phyloP scores from a whole-genome alignment of 148 eudicot species.

The Silene conica region DNA sequence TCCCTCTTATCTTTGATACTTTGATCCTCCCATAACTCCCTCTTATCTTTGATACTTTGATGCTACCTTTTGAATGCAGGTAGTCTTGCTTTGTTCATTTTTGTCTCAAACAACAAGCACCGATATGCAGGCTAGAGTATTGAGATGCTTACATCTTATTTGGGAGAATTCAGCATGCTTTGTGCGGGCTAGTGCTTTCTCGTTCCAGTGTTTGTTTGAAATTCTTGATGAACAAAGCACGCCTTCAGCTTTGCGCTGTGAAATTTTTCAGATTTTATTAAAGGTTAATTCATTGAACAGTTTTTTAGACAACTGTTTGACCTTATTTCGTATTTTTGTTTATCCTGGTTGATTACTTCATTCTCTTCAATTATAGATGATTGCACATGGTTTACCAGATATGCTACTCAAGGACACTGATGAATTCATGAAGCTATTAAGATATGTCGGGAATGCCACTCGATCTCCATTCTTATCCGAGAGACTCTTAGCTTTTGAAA shows the following conservation, averaged over 20 bases:
- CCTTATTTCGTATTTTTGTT: slow-evolving; percentile 7
- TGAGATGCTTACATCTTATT: slow-evolving; percentile 51
- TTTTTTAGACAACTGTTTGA: not conserved
- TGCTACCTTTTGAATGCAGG: slow-evolving; percentile 19
- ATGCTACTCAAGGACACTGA: slow-evolving; percentile 31
- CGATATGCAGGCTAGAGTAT: slow-evolving; percentile 43
- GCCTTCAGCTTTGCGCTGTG: slow-evolving; percentile 47
- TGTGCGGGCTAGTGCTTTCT: slow-evolving; percentile 31
- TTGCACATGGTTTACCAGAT: slow-evolving; percentile 32
- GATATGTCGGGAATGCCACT: slow-evolving; percentile 33
- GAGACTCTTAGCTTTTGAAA: slow-evolving; percentile 48
- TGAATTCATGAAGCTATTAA: slow-evolving; percentile 39
- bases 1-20: not conserved
- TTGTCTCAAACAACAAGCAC: slow-evolving; percentile 41
- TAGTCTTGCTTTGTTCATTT: slow-evolving; percentile 51
- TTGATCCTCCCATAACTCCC: not conserved
- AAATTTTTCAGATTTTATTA: slow-evolving; percentile 47
- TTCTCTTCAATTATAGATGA: slow-evolving; percentile 41
- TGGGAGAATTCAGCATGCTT: slow-evolving; percentile 38
- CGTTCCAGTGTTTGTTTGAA: slow-evolving; percentile 35
- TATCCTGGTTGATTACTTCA: slow-evolving; percentile 12
- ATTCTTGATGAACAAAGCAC: slow-evolving; percentile 39
- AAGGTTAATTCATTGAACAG: slow-evolving; percentile 37
- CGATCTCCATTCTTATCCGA: slow-evolving; percentile 38
- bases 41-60: not conserved